Evolutionary conservation across 78 protist species (phyloP), one percentile per base, ranked within the genome.

Genomic region (Dictyostelium firmibasis): DNA sequence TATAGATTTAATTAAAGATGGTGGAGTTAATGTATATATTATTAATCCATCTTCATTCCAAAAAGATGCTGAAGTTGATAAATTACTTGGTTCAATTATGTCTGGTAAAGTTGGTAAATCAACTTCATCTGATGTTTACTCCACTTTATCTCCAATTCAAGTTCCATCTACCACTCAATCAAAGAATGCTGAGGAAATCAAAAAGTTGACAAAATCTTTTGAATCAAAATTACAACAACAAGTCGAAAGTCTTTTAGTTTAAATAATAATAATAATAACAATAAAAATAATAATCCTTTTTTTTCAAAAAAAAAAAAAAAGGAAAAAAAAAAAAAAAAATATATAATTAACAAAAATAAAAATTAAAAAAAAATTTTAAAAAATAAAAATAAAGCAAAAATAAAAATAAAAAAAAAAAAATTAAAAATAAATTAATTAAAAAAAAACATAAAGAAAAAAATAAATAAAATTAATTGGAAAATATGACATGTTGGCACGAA

Each of bases 21-120:
- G 70, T 83, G 70, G 33, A 8, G 70, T 81, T 31, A 88, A 88
- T 79, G 93, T 88, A 79, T 88, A 88, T 88, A 88, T 88, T 79
- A 81, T 88, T 53, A 88, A 88, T 79, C 33, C 93, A 53, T 10
- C 6, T 62, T 36, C 86, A 16, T 79, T 88, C 86, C 62, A 86
- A 77, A 78, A 88, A 44, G 86, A 77, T 33, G 86, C 77, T 44
- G 93, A 88, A 38, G 81, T 88, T 88, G 93, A 88, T 81, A 74
- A 88, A 64, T 47, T 88, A 44, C 31, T 88, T 8, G 47, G 85
- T 79, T 69, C 75, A 43, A 79, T 88, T 57, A 25, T 62, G 2
- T 35, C 57, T 43, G 86, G 86, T 60, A 79, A 88, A 88, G 93
- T 88, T 64, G 81, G 69, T 38, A 77, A 86, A 36, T 75, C 92